phyloP scores from a whole-genome alignment of 495 filamentous ascomycete species.

The Talaromyces wortmannii region DNA sequence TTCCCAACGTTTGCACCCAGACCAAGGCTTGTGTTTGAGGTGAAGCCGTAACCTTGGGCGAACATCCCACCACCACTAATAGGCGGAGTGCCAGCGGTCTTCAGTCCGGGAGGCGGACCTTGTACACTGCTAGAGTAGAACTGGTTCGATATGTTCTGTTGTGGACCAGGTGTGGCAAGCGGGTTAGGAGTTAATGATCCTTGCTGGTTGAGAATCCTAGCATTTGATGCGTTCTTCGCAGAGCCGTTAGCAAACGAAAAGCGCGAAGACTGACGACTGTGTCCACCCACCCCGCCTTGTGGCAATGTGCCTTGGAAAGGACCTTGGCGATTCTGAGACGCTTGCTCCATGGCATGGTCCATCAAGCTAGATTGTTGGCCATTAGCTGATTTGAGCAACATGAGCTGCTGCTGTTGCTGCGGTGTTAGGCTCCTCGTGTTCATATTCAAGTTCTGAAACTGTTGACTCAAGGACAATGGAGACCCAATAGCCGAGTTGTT shows the following conservation, averaged over 20 bases:
- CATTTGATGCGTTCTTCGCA: conserved; percentile 74
- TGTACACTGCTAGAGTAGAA: conserved; percentile 61
- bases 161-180: conserved; percentile 48
- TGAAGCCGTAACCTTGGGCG: conserved; percentile 71
- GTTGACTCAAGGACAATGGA: conserved; percentile 41
- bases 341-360: conserved; percentile 40
- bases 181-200: conserved; percentile 55
- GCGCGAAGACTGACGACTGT: conserved; percentile 78
- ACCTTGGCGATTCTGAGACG: conserved; percentile 31
- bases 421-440: conserved; percentile 69
- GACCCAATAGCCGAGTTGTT: conserved; percentile 36
- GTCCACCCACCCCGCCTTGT: conserved; percentile 56
- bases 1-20: conserved; percentile 59
- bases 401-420: conserved; percentile 69
- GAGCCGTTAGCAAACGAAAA: conserved; percentile 84
- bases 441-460: conserved; percentile 49
- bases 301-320: conserved; percentile 56
- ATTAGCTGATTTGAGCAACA: conserved; percentile 56
- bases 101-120: conserved; percentile 90
- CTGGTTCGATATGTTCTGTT: conserved; percentile 32
- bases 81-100: conserved; percentile 88
- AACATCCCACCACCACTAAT: conserved; percentile 71
- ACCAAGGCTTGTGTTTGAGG: conserved; percentile 55
- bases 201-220: conserved; percentile 84
- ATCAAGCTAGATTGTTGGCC: conserved; percentile 47